A percentile compares a stretch with the other conserved stretches of the same genome.
Evolutionary conservation across 2,329 filamentous ascomycete genomes (phyloP).

Genomic region (Emergomyces pasteurianus): DNA sequence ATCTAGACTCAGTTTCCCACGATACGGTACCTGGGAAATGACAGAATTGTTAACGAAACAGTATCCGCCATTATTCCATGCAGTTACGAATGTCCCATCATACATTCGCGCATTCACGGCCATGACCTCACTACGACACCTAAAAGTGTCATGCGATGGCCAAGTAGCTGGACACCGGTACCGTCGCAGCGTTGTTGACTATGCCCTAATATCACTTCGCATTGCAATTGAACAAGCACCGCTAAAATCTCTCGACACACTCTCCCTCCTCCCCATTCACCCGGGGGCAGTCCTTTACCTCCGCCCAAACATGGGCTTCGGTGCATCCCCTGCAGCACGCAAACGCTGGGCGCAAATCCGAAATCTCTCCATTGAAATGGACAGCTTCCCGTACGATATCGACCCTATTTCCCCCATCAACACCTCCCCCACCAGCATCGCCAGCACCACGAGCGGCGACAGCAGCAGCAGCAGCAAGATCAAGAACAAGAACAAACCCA

Average conservation of each 20-base stretch:
- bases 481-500: not conserved
- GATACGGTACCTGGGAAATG: constrained; percentile 68
- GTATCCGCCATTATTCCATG: constrained; percentile 81
- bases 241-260: constrained; percentile 51
- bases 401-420: constrained; percentile 29
- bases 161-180: constrained; percentile 59
- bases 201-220: constrained; percentile 74
- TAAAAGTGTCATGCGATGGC: constrained; percentile 65
- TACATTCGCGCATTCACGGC: constrained; percentile 65
- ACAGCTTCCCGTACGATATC: constrained; percentile 50
- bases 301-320: constrained; percentile 61
- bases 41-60: constrained; percentile 74
- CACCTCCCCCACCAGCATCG: not conserved
- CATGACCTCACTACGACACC: constrained; percentile 57
- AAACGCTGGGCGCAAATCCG: constrained; percentile 68
- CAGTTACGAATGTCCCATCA: constrained; percentile 73
- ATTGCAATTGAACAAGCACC: constrained; percentile 68
- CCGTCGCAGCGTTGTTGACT: constrained; percentile 69
- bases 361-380: constrained; percentile 60
- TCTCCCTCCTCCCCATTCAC: constrained; percentile 64
- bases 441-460: not conserved
- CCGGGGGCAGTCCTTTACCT: constrained; percentile 66
- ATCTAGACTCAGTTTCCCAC: constrained; percentile 48
- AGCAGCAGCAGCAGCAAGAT: not conserved
- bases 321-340: constrained; percentile 57